Conservation (phyloP, 352 stramenopile genomes). For the Pythium grandisporangium region DNA sequence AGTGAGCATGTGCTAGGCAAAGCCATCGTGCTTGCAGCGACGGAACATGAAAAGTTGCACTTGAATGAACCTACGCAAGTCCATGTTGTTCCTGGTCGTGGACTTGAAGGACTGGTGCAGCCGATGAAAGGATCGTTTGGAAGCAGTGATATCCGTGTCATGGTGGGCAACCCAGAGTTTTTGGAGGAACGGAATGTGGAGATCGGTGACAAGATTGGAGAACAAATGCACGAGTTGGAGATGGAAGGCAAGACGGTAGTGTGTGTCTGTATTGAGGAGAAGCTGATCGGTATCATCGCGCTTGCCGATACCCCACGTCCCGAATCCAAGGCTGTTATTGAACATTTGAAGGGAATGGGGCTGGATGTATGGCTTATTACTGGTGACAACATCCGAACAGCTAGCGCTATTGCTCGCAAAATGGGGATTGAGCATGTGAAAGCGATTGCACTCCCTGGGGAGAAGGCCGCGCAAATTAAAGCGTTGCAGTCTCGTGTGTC, state of each 20-base stretch:
- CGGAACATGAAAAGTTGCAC: slow-evolving; percentile 64
- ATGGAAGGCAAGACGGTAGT: slow-evolving; percentile 83
- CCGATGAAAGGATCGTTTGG: slow-evolving; percentile 11
- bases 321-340: slow-evolving; percentile 63
- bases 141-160: slow-evolving; percentile 22
- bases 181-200: slow-evolving; percentile 73
- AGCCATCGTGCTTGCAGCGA: slow-evolving; percentile 69
- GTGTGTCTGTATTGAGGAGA: slow-evolving; percentile 58
- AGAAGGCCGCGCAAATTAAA: slow-evolving; percentile 93
- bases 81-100: slow-evolving; percentile 64
- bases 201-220: slow-evolving; percentile 45
- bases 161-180: slow-evolving; percentile 74
- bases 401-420: slow-evolving; percentile 79
- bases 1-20: slow-evolving; percentile 84
- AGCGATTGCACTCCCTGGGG: slow-evolving; percentile 86
- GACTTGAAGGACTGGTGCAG: slow-evolving; percentile 58
- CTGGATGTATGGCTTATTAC: slow-evolving; percentile 85
- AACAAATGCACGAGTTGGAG: slow-evolving; percentile 75
- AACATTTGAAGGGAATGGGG: slow-evolving; percentile 71
- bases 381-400: slow-evolving; percentile 91
- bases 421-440: slow-evolving; percentile 86
- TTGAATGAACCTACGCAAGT: slow-evolving; percentile 68
- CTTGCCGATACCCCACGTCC: slow-evolving; percentile 66
- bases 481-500: slow-evolving; percentile 63
- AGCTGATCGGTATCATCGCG: slow-evolving; percentile 65